Evolutionary conservation across 169 alveolate genomes (phyloP), one percentile per base, ranked within the genome.

Genomic region (Plasmodium sp.): DNA sequence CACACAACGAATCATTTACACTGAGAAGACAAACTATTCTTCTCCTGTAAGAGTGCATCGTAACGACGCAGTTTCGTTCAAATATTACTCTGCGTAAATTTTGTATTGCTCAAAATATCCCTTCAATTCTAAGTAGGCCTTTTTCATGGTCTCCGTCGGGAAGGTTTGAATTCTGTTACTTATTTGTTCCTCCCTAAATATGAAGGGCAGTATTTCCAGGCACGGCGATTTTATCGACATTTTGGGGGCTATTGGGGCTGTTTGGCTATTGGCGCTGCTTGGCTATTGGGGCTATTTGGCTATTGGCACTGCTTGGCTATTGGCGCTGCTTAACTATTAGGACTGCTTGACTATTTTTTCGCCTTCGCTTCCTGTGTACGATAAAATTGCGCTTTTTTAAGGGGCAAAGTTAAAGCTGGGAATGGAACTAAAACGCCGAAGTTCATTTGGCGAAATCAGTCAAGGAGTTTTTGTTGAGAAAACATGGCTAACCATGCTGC

Each of bases 81-180:
- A 75, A 18, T 58, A 27, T 80, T 90, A 90, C 94, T 72, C 85
- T 58, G 94, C 94, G 36, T 90, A 90, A 58, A 90, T 90, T 67
- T 90, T 90, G 83, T 90, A 90, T 90, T 90, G 94, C 73, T 90
- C 94, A 90, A 80, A 90, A 41, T 90, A 90, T 27, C 94, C 94
- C 74, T 90, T 90, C 51, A 90, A 80, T 90, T 90, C 94, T 80
- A 90, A 56, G 54, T 90, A 90, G 2, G 94, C 94, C 14, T 80
- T 90, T 67, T 90, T 90, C 94, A 90, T 90, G 51, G 94, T 90
- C 43, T 90, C 94, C 7, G 90, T 80, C 72, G 94, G 94, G 43
- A 80, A 90, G 33, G 88, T 67, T 43, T 90, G 94, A 51, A 90
- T 90, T 62, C 94, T 90, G 43, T 90, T 90, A 90, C 91, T 90